phyloP scores from a whole-genome alignment of 140 eudicot species.

The Bidens hawaiensis region DNA sequence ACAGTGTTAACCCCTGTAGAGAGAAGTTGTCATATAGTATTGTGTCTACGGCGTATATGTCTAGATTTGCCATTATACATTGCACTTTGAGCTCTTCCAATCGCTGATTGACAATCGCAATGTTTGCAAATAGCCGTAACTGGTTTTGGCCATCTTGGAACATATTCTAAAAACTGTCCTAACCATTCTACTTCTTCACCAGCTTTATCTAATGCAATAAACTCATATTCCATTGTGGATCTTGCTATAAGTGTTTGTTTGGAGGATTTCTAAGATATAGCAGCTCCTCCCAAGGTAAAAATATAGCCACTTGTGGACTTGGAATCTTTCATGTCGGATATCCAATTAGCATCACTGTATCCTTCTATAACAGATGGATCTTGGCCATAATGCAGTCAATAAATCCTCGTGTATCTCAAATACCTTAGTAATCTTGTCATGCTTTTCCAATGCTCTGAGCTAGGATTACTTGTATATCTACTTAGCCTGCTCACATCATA shows the following conservation, averaged over 20 bases:
- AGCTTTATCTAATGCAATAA: neutral
- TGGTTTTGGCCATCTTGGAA: neutral
- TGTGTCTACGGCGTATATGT: neutral
- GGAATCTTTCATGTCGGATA: too few species aligned
- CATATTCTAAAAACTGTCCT: neutral
- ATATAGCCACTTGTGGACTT: neutral
- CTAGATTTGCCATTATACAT: neutral
- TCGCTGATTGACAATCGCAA: neutral
- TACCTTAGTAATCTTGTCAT: neutral
- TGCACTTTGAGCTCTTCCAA: neutral
- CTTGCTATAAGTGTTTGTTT: neutral
- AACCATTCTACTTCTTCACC: neutral
- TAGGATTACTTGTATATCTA: neutral
- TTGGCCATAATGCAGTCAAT: neutral
- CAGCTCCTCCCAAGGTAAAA: neutral
- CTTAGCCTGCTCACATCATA: neutral
- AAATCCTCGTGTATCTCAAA: neutral
- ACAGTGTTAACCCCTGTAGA: neutral
- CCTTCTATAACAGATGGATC: too few species aligned
- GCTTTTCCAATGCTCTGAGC: neutral
- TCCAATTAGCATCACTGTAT: too few species aligned
- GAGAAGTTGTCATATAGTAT: neutral
- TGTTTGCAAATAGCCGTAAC: neutral
- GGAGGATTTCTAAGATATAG: neutral
- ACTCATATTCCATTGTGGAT: constrained; percentile 1